Conservation (phyloP, 805 yeast genomes). For the Danielozyma ontarioensis region DNA sequence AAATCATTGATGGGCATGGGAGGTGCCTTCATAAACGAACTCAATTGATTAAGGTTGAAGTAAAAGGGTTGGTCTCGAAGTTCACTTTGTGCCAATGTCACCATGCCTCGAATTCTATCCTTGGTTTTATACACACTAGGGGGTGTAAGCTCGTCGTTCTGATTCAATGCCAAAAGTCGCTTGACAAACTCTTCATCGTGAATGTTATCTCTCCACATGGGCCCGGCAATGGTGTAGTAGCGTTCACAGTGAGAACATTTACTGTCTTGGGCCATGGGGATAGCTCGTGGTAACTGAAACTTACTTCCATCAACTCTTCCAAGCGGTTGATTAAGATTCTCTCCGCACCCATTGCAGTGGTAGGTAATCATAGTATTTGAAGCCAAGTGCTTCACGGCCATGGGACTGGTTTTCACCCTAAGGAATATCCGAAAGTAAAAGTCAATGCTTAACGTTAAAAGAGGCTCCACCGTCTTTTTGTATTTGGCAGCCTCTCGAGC, state of each 20-base stretch:
- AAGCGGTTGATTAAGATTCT: slow-evolving; percentile 64
- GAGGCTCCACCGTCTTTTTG: slow-evolving; percentile 81
- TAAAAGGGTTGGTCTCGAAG: slow-evolving; percentile 61
- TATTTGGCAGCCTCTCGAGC: slow-evolving; percentile 85
- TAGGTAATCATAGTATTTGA: slow-evolving; percentile 73
- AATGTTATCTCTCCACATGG: slow-evolving; percentile 85
- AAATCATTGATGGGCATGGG: slow-evolving; percentile 74
- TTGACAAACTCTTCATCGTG: slow-evolving; percentile 68
- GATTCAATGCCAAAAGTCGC: slow-evolving; percentile 53
- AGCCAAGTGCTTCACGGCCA: slow-evolving; percentile 73
- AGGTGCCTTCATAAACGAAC: slow-evolving; percentile 73
- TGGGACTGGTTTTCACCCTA: slow-evolving; percentile 71
- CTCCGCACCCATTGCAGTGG: slow-evolving; percentile 84
- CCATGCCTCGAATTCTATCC: slow-evolving; percentile 88
- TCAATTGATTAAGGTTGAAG: slow-evolving; percentile 71
- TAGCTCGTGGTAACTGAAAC: slow-evolving; percentile 45
- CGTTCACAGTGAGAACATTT: slow-evolving; percentile 68
- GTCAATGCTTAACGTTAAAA: slow-evolving; percentile 81
- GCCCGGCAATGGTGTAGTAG: slow-evolving; percentile 81
- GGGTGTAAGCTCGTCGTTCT: slow-evolving; percentile 32
- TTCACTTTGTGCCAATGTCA: slow-evolving; percentile 76
- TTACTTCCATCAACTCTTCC: slow-evolving; percentile 55
- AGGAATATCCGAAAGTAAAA: slow-evolving; percentile 87
- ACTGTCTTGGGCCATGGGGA: slow-evolving; percentile 57
- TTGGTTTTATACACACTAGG: slow-evolving; percentile 66